phyloP scores from a whole-genome alignment of 306 rosid genomes.

The Fragaria nilgerrensis region DNA sequence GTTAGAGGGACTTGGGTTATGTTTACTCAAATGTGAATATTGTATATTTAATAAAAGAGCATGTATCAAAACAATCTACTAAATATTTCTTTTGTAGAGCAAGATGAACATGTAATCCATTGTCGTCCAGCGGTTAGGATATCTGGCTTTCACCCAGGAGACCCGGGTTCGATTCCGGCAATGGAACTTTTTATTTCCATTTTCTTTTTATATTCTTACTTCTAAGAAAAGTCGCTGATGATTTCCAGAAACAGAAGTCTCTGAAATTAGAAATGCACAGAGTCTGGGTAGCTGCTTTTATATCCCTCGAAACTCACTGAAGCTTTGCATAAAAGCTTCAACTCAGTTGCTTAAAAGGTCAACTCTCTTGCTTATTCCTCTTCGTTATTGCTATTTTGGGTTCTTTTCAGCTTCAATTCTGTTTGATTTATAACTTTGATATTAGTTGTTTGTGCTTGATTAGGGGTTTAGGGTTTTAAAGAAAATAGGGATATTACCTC shows the following conservation, averaged over 20 bases:
- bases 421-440: too few species aligned
- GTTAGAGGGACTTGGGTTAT: too few species aligned
- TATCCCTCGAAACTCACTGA: background rate
- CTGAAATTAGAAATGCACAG: background rate
- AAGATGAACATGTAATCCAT: constrained; percentile 23
- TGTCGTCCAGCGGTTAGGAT: constrained; percentile 99
- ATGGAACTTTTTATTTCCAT: constrained; percentile 25
- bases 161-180: constrained; percentile 99
- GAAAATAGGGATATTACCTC: background rate
- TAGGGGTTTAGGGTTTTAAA: background rate
- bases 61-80: too few species aligned
- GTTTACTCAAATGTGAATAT: too few species aligned
- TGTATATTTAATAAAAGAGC: too few species aligned
- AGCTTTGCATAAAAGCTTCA: background rate
- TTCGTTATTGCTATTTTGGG: background rate
- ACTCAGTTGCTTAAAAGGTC: background rate
- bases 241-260: background rate
- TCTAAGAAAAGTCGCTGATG: background rate
- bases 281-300: background rate
- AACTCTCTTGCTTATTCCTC: background rate
- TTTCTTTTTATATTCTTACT: background rate
- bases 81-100: too few species aligned
- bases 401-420: background rate
- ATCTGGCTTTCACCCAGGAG: constrained; percentile 99
- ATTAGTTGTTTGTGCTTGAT: background rate